Evolutionary conservation across 1,139 yeast genomes (phyloP), one percentile per base, ranked within the genome.

Genomic region (Candida buenavistaensis): DNA sequence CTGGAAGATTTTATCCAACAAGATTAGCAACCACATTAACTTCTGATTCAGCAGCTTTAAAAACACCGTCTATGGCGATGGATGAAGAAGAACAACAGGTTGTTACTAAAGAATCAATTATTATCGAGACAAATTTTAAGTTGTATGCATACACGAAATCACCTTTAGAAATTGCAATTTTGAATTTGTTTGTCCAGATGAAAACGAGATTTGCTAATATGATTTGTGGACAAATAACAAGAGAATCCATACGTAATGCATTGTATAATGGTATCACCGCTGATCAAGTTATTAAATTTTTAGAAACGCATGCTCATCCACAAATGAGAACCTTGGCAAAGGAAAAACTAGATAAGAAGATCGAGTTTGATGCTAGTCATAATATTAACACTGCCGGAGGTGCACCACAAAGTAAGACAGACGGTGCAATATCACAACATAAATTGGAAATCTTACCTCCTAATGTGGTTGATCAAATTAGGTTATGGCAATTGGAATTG

Each of bases 131-230:
- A 0, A 92, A 92, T 59, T 92, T 88, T 68, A 85, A 94, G 51
- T 54, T 94, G 3, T 92, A 92, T 52, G 95, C 98, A 26, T 92
- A 92, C 55, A 90, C 98, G 2, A 85, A 88, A 43, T 89, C 97
- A 1, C 97, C 98, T 2, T 68, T 92, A 40, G 97, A 94, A 59
- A 90, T 92, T 45, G 97, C 98, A 9, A 86, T 94, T 40, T 66
- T 94, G 36, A 87, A 89, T 52, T 59, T 92, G 29, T 92, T 92
- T 62, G 95, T 88, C 11, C 92, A 86, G 51, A 64, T 94, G 40
- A 82, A 79, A 48, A 76, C 95, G 0, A 68, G 98, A 40, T 94
- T 90, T 57, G 73, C 92, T 12, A 94, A 92, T 54, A 82, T 92
- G 84, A 96, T 92, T 4, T 78, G 94, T 12, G 98, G 98, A 1